Base-by-base conservation (phyloP, 192 early-diverging fungal species). In the Coemansia sp. region DNA sequence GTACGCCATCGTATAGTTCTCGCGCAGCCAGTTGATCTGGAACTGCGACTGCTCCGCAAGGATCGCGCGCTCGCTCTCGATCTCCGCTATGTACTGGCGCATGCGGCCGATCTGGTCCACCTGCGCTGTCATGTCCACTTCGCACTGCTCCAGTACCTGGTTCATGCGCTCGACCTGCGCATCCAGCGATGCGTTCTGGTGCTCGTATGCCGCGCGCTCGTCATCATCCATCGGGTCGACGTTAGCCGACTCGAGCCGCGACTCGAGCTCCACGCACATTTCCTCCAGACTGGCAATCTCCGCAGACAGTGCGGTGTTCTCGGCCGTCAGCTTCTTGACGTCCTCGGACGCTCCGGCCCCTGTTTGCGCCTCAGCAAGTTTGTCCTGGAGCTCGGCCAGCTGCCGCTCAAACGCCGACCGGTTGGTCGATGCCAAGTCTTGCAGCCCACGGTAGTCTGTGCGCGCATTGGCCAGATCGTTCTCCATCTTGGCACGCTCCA, bases 1-100 rank as follows among this genome's bases (percentile, higher is more conserved):
- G 48, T 78, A 84, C 1, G 76, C 81, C 39, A 67, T 66, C 12
- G 76, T 61, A 67, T 78, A 75, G 64, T 84, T 78, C 9, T 78
- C 76, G 66, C 77, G 78, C 24, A 84, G 76, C 81, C 81, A 84
- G 34, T 56, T 62, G 65, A 75, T 78, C 66, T 84, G 81, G 69
- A 77, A 84, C 33, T 78, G 73, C 34, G 66, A 64, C 46, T 78
- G 69, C 68, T 84, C 81, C 0, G 81, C 81, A 51, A 75, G 57
- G 24, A 84, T 69, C 2, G 75, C 76, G 0, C 73, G 72, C 62
- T 84, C 81, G 38, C 60, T 60, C 58, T 84, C 81, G 43, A 75
- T 45, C 53, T 84, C 81, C 6, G 71, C 68, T 35, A 78, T 62
- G 23, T 63, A 65, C 56, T 72, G 72, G 23, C 73, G 64, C 69